A percentile compares a stretch with the other conserved stretches of the same genome.
These are phyloP conservation scores for Pichia manshurica DNA, from an alignment of 805 yeast genomes.

Conservation along the genomic window DNA sequence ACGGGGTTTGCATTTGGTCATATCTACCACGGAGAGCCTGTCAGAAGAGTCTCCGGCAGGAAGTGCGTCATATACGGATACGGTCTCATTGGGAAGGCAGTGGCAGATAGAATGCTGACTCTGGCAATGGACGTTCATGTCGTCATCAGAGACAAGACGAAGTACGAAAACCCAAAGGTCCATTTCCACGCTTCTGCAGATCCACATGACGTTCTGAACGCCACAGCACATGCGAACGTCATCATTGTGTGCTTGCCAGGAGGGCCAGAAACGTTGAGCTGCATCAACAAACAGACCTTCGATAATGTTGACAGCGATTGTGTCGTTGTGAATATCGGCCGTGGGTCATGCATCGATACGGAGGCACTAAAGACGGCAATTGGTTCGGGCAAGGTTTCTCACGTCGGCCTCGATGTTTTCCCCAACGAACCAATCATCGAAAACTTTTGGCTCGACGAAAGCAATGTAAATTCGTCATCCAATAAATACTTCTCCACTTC, in stretches of 20 bases:
- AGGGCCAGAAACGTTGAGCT: conserved; percentile 48
- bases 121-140: conserved; percentile 64
- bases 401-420: conserved; percentile 72
- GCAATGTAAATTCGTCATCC: conserved; percentile 34
- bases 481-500: conserved; percentile 33
- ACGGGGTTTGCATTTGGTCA: conserved; percentile 19
- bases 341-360: conserved; percentile 67
- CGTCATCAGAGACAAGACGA: conserved; percentile 44
- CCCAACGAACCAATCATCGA: conserved; percentile 53
- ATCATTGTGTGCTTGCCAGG: conserved; percentile 66
- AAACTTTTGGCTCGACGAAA: conserved; percentile 11
- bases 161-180: conserved; percentile 18
- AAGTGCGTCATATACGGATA: conserved; percentile 64
- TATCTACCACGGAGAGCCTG: conserved; percentile 9
- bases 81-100: conserved; percentile 66
- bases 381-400: conserved; percentile 50
- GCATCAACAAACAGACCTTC: conserved; percentile 47
- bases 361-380: conserved; percentile 58
- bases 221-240: conserved; percentile 37
- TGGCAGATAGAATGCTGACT: conserved; percentile 50
- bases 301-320: conserved; percentile 45
- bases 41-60: conserved; percentile 33
- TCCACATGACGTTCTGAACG: background rate
- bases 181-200: background rate
- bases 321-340: conserved; percentile 66